Evolutionary conservation across 2,329 filamentous ascomycete genomes (phyloP), one percentile per base, ranked within the genome.

Genomic region (Colletotrichum kahawae): DNA sequence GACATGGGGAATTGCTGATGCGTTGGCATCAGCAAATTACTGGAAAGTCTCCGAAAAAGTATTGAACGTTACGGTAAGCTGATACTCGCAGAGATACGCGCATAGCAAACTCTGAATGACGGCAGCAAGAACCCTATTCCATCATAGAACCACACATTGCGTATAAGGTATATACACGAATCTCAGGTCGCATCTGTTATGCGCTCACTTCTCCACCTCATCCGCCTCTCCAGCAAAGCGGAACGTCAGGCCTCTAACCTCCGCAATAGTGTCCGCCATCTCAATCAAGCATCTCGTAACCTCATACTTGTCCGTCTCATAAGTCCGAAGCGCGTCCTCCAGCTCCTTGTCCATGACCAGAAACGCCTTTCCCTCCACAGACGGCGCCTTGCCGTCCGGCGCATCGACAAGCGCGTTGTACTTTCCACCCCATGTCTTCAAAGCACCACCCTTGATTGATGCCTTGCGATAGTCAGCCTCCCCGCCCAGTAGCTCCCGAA

Each of bases 271-370:
- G 4, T 12, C 27, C 10, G 27, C 10, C 54, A 29, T 31, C 10
- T 33, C 56, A 7, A 60, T 33, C 27, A 29, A 31, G 56, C 56
- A 60, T 16, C 56, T 60, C 0, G 16, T 16, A 18, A 60, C 56
- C 9, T 60, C 56, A n/a, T 60, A 60, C 8, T 60, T 21, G 27
- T 60, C 56, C 5, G 56, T 60, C 16, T 60, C 56, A 31, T 60
- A 60, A 4, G 56, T 33, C 29, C n/a, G 56, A 6, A 60, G 56
- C 24, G 27, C 29, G 4, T 60, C 56, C 6, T 33, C 56, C 3
- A n/a, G 0, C 16, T 60, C 29, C 18, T 21, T 2, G 2, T 31
- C 2, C 56, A 0, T 7, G 14, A 21, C 56, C 2, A 0, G 0
- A 7, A 60, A 60, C n/a, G 56, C 29, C 9, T n/a, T n/a, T n/a